Conservation (phyloP, 2,329 filamentous ascomycete species). For the Chrysoporthe deuterocubensis region DNA sequence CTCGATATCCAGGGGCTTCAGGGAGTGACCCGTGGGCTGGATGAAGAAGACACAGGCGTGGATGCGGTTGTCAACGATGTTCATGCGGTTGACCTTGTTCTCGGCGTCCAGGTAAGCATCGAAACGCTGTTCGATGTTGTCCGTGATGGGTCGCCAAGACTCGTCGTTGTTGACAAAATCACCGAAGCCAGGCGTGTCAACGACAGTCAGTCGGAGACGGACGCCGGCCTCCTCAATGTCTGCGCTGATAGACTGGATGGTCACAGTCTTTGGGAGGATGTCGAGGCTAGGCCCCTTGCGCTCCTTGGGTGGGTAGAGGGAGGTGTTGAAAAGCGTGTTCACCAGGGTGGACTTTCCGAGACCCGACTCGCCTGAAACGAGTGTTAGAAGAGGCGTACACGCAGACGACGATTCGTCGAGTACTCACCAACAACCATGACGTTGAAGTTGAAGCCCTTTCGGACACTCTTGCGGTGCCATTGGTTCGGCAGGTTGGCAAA, state of each 20-base stretch:
- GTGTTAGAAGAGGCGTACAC: slow-evolving; percentile 20
- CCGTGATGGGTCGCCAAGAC: slow-evolving; percentile 97
- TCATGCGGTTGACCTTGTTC: slow-evolving; percentile 99
- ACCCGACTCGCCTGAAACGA: slow-evolving; percentile 84
- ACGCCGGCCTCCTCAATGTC: slow-evolving; percentile 99
- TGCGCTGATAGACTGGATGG: slow-evolving; percentile 91
- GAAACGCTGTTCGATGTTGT: slow-evolving; percentile 99
- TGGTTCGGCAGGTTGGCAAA: slow-evolving; percentile 99
- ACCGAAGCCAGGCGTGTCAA: slow-evolving; percentile 96
- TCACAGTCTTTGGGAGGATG: slow-evolving; percentile 97
- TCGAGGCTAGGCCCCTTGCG: slow-evolving; percentile 96
- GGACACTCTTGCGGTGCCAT: slow-evolving; percentile 99
- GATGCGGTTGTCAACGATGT: slow-evolving; percentile 99
- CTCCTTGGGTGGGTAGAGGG: slow-evolving; percentile 97
- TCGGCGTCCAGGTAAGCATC: slow-evolving; percentile 98
- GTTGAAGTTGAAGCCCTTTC: slow-evolving; percentile 99
- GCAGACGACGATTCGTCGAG: background rate
- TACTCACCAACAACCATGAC: slow-evolving; percentile 98
- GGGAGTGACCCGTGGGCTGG: slow-evolving; percentile 95
- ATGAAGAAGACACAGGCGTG: slow-evolving; percentile 99
- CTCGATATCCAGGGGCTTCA: slow-evolving; percentile 98
- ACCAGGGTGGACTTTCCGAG: slow-evolving; percentile 98
- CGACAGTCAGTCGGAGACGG: slow-evolving; percentile 91
- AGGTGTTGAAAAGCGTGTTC: slow-evolving; percentile 99
- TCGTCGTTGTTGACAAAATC: slow-evolving; percentile 99